Percentiles rank a stretch among this genome's conserved stretches.
Conservation (phyloP, 257 asterid genomes). For the Linderniella brevidens region DNA sequence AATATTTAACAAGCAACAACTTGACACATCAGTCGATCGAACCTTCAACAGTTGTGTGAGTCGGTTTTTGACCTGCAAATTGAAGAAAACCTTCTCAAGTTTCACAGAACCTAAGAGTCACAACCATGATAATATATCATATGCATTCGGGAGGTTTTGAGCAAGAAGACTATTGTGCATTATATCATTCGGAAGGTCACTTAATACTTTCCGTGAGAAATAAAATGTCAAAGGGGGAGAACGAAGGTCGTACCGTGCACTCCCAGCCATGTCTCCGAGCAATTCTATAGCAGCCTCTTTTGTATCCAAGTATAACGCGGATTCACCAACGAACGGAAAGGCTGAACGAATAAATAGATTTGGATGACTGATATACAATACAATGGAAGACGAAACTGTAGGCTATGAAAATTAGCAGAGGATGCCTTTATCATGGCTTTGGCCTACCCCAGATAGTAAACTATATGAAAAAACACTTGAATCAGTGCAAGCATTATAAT, state of each 20-base stretch:
- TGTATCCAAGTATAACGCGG: slow-evolving; percentile 69
- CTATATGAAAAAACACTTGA: too few species aligned
- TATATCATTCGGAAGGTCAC: too few species aligned
- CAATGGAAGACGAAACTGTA: too few species aligned
- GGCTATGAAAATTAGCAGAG: too few species aligned
- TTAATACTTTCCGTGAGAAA: not conserved
- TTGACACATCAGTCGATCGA: slow-evolving; percentile 2
- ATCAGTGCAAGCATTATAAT: too few species aligned
- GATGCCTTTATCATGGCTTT: too few species aligned
- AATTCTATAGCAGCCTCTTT: slow-evolving; percentile 69
- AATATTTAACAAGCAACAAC: not conserved
- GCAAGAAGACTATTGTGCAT: too few species aligned
- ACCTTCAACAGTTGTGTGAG: slow-evolving; percentile 65
- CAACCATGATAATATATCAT: too few species aligned
- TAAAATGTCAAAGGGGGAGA: not conserved
- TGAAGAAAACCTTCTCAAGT: slow-evolving; percentile 3
- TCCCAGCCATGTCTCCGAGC: slow-evolving; percentile 94
- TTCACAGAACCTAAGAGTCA: not conserved
- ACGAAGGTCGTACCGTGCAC: slow-evolving; percentile 35
- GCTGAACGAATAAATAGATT: too few species aligned
- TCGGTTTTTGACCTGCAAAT: slow-evolving; percentile 52
- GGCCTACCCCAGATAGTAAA: too few species aligned
- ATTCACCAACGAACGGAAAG: slow-evolving; percentile 89
- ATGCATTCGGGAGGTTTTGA: not conserved
- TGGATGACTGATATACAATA: too few species aligned